Evolutionary conservation across 1,284 basidiomycete species (phyloP), one percentile per base, ranked within the genome.

Genomic region (Microbotryum lychnidis-dioicae): DNA sequence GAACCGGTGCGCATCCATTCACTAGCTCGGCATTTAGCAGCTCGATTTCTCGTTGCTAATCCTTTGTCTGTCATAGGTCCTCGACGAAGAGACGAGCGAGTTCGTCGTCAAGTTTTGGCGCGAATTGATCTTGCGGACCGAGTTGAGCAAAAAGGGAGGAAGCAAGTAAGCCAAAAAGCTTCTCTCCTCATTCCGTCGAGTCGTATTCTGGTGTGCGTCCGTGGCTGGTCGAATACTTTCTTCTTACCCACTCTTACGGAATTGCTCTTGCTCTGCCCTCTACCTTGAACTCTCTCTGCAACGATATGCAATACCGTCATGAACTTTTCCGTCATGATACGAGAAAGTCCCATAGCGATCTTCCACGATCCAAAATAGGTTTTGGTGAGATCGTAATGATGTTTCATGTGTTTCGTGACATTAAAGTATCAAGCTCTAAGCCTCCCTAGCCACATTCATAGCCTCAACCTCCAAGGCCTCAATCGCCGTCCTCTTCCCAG

Each of bases 71-170:
- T 23, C 49, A n/a, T 54, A 72, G 71, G 68, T 72, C 14, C 66
- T 73, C 18, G 71, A 69, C 56, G 71, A 73, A 16, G 71, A 73
- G 48, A 66, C 69, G 12, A 61, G 65, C 44, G 68, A 72, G 20
- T 69, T 73, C 33, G 71, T 73, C 37, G 58, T 63, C 56, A 73
- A 72, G 47, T 57, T 70, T 8, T 69, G 67, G 67, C 54, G 56
- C 14, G 56, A 53, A 4, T 57, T 69, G 37, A 60, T 58, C 1
- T 46, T 60, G n/a, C 60, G 63, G 42, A 64, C 65, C 29, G 62
- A 62, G 53, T 27, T 66, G 20, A 54, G 57, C 9, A 55, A 57
- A 6, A 64, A 61, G 2, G 66, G 66, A 46, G 42, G 23, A 20
- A 27, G 58, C 44, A 59, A 52, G 44, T 47, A 27, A 49, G 53